phyloP scores from a whole-genome alignment of 768 basidiomycete species.

The Podaxis sp. region DNA sequence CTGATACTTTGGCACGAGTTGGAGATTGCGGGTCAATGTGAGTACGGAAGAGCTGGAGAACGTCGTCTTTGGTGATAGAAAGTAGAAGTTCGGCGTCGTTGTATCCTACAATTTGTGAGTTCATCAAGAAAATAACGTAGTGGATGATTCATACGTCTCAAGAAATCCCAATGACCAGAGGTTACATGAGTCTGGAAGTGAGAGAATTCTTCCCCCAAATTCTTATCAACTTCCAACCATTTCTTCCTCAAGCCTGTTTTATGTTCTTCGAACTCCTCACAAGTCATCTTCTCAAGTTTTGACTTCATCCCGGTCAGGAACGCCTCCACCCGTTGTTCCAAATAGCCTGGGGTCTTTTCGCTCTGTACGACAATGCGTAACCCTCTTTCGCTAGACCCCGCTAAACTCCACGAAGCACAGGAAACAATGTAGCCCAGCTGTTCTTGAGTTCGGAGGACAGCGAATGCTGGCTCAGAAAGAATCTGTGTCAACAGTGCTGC shows the following conservation, averaged over 20 bases:
- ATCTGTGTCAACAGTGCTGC: conserved; percentile 79
- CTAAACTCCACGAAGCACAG: conserved; percentile 52
- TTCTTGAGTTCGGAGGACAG: conserved; percentile 88
- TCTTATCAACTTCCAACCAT: conserved; percentile 87
- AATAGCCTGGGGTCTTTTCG: conserved; percentile 74
- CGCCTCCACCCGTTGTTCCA: conserved; percentile 86
- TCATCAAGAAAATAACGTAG: conserved; percentile 9
- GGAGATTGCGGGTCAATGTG: conserved; percentile 69
- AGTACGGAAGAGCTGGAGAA: conserved; percentile 67
- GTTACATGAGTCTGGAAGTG: conserved; percentile 71
- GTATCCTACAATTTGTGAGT: conserved; percentile 46
- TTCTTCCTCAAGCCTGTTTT: conserved; percentile 74
- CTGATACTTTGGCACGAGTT: conserved; percentile 78
- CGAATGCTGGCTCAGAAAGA: conserved; percentile 88
- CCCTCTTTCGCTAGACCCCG: conserved; percentile 72
- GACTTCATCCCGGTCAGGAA: conserved; percentile 78
- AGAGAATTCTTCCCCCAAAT: conserved; percentile 77
- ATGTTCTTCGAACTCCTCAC: conserved; percentile 77
- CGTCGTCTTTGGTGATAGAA: conserved; percentile 70
- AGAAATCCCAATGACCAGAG: conserved; percentile 84
- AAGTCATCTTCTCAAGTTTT: conserved; percentile 65
- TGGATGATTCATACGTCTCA: conserved; percentile 58
- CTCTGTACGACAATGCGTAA: conserved; percentile 87
- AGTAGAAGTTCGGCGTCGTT: conserved; percentile 70
- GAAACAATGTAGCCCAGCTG: conserved; percentile 94